These are phyloP conservation scores for Misopates orontium DNA, from an alignment of 257 asterid genomes.

Conservation along the genomic window DNA sequence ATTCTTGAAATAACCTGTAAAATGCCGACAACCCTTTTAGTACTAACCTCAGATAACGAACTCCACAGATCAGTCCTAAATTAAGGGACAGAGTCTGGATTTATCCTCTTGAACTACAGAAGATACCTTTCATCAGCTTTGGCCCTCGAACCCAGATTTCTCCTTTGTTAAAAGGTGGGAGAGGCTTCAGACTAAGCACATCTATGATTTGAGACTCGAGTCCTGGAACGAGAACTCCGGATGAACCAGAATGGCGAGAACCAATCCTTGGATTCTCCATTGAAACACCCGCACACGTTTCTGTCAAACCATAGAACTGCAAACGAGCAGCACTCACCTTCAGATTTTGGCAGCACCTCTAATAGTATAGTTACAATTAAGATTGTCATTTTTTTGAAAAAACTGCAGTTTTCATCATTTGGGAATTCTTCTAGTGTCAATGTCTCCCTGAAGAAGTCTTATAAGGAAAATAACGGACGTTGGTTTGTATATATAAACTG, in stretches of 20 bases:
- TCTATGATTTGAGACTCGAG: slow-evolving; percentile 34
- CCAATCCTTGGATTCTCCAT: slow-evolving; percentile 22
- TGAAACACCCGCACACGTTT: slow-evolving; percentile 35
- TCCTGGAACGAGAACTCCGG: slow-evolving; percentile 31
- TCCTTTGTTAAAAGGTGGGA: slow-evolving; percentile 37
- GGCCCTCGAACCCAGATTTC: slow-evolving; percentile 41
- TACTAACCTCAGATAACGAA: not conserved
- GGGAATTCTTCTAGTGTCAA: too few relatives aligned
- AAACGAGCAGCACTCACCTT: not conserved
- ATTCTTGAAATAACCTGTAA: slow-evolving; percentile 41
- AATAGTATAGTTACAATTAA: not conserved
- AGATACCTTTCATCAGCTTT: slow-evolving; percentile 38
- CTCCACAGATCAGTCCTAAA: not conserved
- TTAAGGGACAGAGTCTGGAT: not conserved
- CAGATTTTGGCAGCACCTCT: not conserved
- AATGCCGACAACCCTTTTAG: not conserved
- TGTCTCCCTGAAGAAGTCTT: too few relatives aligned
- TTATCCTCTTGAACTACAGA: too few relatives aligned
- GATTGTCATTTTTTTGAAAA: too few relatives aligned
- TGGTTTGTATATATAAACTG: too few relatives aligned
- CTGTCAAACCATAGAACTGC: slow-evolving; percentile 48
- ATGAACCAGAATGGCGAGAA: slow-evolving; percentile 24
- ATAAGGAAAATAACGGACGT: too few relatives aligned
- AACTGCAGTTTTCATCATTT: too few relatives aligned
- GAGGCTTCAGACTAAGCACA: slow-evolving; percentile 25